Conservation (phyloP, 768 basidiomycete genomes). For the Naganishia antarctica region DNA sequence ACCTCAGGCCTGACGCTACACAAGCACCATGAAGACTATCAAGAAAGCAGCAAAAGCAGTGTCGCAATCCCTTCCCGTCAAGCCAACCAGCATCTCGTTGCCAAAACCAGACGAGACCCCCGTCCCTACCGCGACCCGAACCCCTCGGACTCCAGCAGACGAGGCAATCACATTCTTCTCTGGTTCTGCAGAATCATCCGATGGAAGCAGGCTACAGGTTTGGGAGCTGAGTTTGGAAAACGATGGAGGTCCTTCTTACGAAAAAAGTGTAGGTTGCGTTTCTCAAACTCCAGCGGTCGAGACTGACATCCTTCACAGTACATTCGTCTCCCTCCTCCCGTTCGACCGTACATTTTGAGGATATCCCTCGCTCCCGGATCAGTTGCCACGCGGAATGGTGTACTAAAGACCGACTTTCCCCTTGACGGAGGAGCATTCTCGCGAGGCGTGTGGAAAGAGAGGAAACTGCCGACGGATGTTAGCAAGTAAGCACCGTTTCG, state of each 20-base stretch:
- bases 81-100: constrained; percentile 19
- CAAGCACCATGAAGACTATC: constrained; percentile 3
- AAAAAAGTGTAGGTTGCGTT: constrained; percentile 64
- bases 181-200: constrained; percentile 51
- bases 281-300: not conserved
- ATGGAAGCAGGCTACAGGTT: constrained; percentile 57
- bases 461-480: constrained; percentile 51
- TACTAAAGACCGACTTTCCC: constrained; percentile 95
- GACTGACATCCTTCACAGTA: constrained; percentile 73
- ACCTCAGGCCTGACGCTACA: not conserved
- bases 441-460: constrained; percentile 66
- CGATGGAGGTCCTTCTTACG: constrained; percentile 84
- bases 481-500: constrained; percentile 55
- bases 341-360: constrained; percentile 80
- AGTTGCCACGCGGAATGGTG: constrained; percentile 78
- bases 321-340: constrained; percentile 88
- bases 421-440: constrained; percentile 83
- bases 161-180: constrained; percentile 87
- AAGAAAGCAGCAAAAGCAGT: constrained; percentile 27
- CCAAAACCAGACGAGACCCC: constrained; percentile 10
- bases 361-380: constrained; percentile 89
- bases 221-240: constrained; percentile 80
- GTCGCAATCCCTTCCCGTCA: constrained; percentile 14
- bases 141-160: constrained; percentile 85
- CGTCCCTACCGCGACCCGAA: constrained; percentile 33